Evolutionary conservation across 495 filamentous ascomycete species (phyloP).

Genomic region (Tuber melanosporum): DNA sequence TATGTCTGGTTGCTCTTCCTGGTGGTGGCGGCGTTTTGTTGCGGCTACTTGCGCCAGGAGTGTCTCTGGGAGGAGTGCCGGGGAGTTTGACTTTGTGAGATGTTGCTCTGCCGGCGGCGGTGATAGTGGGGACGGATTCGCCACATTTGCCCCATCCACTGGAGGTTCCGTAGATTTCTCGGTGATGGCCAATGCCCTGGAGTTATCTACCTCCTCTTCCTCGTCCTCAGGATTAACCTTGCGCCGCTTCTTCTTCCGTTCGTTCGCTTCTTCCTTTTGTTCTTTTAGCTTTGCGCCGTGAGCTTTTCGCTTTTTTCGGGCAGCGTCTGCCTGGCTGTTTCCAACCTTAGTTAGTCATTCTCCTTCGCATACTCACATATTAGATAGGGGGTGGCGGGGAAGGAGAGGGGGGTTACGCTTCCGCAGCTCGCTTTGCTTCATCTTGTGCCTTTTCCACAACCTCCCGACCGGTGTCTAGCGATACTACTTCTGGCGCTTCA

Average conservation of each 20-base stretch:
- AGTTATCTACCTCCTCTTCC: constrained; percentile 14
- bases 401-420: constrained; percentile 29
- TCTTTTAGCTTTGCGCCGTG: constrained; percentile 32
- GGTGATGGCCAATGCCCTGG: constrained; percentile 21
- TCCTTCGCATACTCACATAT: not conserved
- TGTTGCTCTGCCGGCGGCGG: not conserved
- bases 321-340: constrained; percentile 30
- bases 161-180: constrained; percentile 3
- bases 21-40: constrained; percentile 7
- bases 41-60: constrained; percentile 20
- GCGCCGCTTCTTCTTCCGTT: constrained; percentile 19
- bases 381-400: too few species aligned
- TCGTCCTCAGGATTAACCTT: constrained; percentile 10
- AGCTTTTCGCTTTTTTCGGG: constrained; percentile 34
- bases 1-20: not conserved
- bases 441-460: constrained; percentile 27
- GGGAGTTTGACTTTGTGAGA: constrained; percentile 6
- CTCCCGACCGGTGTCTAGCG: constrained; percentile 26
- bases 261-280: constrained; percentile 28
- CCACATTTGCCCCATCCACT: not conserved
- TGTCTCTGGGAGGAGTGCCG: constrained; percentile 28
- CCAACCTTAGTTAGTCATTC: constrained; percentile 9
- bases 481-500: constrained; percentile 37
- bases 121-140: not conserved
- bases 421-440: constrained; percentile 24